phyloP scores from a whole-genome alignment of 2,329 filamentous ascomycete genomes.

The Cytospora paraplurivora region DNA sequence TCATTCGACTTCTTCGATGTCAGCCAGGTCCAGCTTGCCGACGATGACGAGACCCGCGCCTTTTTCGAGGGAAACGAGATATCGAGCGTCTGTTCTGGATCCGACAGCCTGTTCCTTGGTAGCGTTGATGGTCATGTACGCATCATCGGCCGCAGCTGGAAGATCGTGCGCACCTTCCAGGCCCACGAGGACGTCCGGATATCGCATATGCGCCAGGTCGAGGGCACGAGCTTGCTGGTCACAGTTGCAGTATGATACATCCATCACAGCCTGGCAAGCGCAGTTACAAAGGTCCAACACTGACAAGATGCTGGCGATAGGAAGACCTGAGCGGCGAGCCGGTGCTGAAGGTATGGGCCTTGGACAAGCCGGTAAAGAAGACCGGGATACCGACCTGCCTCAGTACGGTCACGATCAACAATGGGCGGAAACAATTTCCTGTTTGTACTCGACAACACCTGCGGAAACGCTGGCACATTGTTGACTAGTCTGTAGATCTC shows the following conservation, averaged over 20 bases:
- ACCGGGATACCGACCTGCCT: conserved; percentile 86
- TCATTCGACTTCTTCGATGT: conserved; percentile 99
- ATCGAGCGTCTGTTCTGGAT: conserved; percentile 81
- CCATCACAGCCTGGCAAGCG: not conserved
- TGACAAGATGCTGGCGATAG: conserved; percentile 44
- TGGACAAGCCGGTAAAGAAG: conserved; percentile 94
- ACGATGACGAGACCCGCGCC: conserved; percentile 71
- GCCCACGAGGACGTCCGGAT: conserved; percentile 81
- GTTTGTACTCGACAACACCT: conserved; percentile 43
- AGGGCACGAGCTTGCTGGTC: conserved; percentile 81
- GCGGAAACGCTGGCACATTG: not conserved
- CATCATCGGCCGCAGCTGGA: conserved; percentile 86
- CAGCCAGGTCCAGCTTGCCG: conserved; percentile 75
- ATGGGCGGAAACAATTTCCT: conserved; percentile 91
- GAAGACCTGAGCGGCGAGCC: conserved; percentile 90
- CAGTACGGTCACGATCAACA: conserved; percentile 82
- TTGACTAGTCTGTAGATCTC: conserved; percentile 61
- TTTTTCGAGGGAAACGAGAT: conserved; percentile 83
- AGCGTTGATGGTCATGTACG: conserved; percentile 83
- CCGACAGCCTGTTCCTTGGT: conserved; percentile 86
- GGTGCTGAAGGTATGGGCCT: conserved; percentile 92
- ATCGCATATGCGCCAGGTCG: conserved; percentile 89
- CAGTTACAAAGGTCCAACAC: conserved; percentile 11
- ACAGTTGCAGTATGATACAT: conserved; percentile 64
- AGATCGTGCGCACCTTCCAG: conserved; percentile 81